Evolutionary conservation across 2,329 filamentous ascomycete species (phyloP).

Genomic region (Colletotrichum limetticola): DNA sequence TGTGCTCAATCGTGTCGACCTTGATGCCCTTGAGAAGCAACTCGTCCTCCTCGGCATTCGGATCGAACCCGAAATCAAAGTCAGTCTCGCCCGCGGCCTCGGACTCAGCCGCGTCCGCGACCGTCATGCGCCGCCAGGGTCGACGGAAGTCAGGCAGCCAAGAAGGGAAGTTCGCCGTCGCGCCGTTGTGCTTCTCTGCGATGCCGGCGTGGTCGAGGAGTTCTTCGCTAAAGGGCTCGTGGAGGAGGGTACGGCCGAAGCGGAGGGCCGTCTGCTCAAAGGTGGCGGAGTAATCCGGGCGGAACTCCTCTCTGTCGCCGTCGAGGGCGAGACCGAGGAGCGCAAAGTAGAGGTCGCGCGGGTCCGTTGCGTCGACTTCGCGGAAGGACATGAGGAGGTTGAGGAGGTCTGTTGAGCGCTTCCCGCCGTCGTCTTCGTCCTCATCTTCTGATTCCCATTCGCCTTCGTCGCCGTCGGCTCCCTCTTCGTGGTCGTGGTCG

Average conservation of each 20-base stretch:
- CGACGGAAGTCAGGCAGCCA: slow-evolving; percentile 33
- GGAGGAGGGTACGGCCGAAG: slow-evolving; percentile 30
- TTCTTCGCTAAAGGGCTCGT: slow-evolving; percentile 32
- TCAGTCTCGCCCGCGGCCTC: slow-evolving; percentile 32
- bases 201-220: slow-evolving; percentile 33
- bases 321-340: slow-evolving; percentile 32
- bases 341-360: slow-evolving; percentile 32
- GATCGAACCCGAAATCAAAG: slow-evolving; percentile 33
- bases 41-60: slow-evolving; percentile 23
- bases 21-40: slow-evolving; percentile 28
- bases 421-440: not conserved
- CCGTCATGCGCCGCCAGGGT: slow-evolving; percentile 32
- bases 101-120: slow-evolving; percentile 32
- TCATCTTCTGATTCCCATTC: slow-evolving; percentile 30
- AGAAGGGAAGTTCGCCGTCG: slow-evolving; percentile 14
- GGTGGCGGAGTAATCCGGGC: slow-evolving; percentile 26
- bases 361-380: slow-evolving; percentile 33
- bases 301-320: slow-evolving; percentile 33
- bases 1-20: slow-evolving; percentile 22
- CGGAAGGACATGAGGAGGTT: slow-evolving; percentile 33
- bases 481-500: slow-evolving; percentile 2
- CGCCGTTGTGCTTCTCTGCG: slow-evolving; percentile 20
- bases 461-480: not conserved
- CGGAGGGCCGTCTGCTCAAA: slow-evolving; percentile 32
- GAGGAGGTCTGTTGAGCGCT: slow-evolving; percentile 30